Evolutionary conservation across 2,329 filamentous ascomycete species (phyloP), one percentile per base, ranked within the genome.

Genomic region (Verticillium dahliae): DNA sequence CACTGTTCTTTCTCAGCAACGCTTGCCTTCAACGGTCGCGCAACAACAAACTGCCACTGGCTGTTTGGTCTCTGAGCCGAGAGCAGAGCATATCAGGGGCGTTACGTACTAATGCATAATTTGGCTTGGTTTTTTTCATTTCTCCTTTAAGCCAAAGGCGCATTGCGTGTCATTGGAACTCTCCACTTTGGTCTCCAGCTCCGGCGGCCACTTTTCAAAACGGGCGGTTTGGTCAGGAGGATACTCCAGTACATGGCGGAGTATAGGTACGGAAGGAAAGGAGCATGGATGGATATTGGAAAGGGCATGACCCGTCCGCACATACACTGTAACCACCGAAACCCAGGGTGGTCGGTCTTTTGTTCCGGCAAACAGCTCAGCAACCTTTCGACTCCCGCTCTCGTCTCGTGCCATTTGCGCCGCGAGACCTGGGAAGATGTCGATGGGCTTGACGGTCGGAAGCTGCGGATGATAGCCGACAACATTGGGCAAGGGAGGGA

Each of bases 21-120:
- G 59, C 58, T 58, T 59, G 62, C 50, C 35, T 35, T 39, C 59
- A 60, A 62, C 60, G 58, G 62, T 58, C 59, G 64, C 54, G 62
- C 60, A 62, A 59, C 58, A 31, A 50, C 15, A 18, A 9, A 38
- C 37, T 45, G n/a, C n/a, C n/a, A 27, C 27, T 27, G 27, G 27
- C 27, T 27, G 27, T 27, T 27, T 27, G 27, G 38, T 52, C 33
- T 15, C 41, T 33, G 38, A 33, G 58, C 60, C 60, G 50, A 55
- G 56, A 54, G 58, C 50, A 55, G 52, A 57, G 63, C 62, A 63
- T 62, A 61, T 57, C 54, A 57, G 61, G 62, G 58, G 62, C 45
- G 45, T 50, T 61, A 61, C 65, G 63, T 58, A 62, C 61, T 66
- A 66, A 66, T 66, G 65, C 65, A 64, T 66, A 66, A 66, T 66